Evolutionary conservation across 331 rosid genomes (phyloP).

Genomic region (Dryas integrifolia): DNA sequence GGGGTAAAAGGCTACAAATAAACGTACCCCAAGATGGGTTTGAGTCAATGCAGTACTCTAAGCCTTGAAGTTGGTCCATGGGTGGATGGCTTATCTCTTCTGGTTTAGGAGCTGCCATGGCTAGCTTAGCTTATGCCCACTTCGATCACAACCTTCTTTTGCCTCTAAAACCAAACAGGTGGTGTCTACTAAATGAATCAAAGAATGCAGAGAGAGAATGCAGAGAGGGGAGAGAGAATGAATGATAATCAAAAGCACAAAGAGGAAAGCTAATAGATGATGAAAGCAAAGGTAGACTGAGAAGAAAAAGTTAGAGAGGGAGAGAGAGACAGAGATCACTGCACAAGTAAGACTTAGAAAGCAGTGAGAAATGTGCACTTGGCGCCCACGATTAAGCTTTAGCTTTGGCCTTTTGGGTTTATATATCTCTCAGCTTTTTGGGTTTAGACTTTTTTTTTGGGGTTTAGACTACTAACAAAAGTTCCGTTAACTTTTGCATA

Average conservation of each 20-base stretch:
- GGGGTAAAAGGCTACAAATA: constrained; percentile 17
- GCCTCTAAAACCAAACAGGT: constrained; percentile 28
- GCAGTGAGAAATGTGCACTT: constrained; percentile 33
- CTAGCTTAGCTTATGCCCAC: constrained; percentile 19
- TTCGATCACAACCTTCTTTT: constrained; percentile 24
- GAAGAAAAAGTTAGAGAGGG: constrained; percentile 22
- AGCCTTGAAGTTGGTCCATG: constrained; percentile 98
- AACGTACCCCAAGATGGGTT: constrained; percentile 96
- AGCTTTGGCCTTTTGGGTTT: constrained; percentile 6
- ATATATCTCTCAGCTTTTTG: neutral
- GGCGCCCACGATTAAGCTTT: constrained; percentile 36
- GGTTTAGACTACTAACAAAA: constrained; percentile 28
- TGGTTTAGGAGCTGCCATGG: constrained; percentile 75
- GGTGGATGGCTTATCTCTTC: constrained; percentile 92
- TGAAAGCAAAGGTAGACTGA: constrained; percentile 13
- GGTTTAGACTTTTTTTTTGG: constrained; percentile 10
- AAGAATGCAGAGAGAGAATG: constrained; percentile 11
- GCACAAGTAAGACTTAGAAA: constrained; percentile 22
- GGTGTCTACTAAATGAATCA: constrained; percentile 19
- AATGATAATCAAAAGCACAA: constrained; percentile 24
- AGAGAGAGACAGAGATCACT: constrained; percentile 15
- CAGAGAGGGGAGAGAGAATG: constrained; percentile 20
- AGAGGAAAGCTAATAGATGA: constrained; percentile 12
- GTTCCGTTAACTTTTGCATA: constrained; percentile 49
- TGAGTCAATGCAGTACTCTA: constrained; percentile 95